Evolutionary conservation across 805 yeast species (phyloP), one percentile per base, ranked within the genome.

Genomic region (Wickerhamomyces bisporus): DNA sequence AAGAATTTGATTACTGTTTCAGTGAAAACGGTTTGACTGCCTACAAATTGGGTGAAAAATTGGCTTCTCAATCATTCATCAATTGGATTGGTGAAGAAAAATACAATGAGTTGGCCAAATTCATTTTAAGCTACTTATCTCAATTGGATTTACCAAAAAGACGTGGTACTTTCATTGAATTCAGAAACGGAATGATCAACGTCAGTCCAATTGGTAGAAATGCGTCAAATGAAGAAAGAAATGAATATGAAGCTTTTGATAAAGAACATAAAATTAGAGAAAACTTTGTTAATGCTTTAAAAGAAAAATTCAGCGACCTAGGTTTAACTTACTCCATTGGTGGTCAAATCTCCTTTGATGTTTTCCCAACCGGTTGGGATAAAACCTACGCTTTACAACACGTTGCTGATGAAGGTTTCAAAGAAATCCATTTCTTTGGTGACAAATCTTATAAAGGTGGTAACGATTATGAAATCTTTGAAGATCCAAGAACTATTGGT

Each of bases 281-380:
- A 56, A 78, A 72, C 44, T 74, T 93, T 74, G 98, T 93, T 47
- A 70, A 67, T 38, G 96, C 95, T 37, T 75, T 93, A 60, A 85
- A 76, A 68, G 76, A 77, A 60, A 77, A 80, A 58, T 93, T 93
- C 75, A 65, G 91, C 41, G 91, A 89, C 65, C 72, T 72, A 57
- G 84, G 82, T 40, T 76, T 93, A 60, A 91, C 98, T 51, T 93
- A 84, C 77, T 93, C 98, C 43, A 93, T 93, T 50, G 99, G 99
- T 66, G 99, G 99, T 55, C 98, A 93, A 76, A 93, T 93, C 64
- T 91, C 98, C 26, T 93, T 93, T 58, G 99, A 93, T 60, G 98
- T 93, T 48, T 93, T 93, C 91, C 99, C 99, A 72, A 86, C 96
- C 48, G 98, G 99, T 60, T 93, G 99, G 99, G 99, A 93, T 70